Evolutionary conservation across 2,329 filamentous ascomycete genomes (phyloP).

Genomic region (Neoscytalidium dimidiatum): DNA sequence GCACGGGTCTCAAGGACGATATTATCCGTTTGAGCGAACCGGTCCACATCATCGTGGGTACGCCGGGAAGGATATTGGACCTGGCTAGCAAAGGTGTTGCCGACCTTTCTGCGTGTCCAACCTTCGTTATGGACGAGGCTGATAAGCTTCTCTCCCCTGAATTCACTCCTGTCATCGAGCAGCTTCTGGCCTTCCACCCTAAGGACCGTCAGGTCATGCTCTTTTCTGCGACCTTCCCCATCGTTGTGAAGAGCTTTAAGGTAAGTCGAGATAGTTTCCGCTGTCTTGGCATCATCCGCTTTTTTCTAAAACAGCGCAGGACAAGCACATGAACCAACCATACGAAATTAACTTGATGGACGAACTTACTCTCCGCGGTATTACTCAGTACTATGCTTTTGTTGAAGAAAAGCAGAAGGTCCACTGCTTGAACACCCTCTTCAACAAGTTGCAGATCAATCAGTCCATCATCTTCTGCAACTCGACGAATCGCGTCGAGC

Average conservation of each 20-base stretch:
- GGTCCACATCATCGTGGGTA: constrained; percentile 97
- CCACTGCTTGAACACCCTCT: constrained; percentile 97
- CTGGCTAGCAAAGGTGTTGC: constrained; percentile 95
- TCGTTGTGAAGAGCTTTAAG: constrained; percentile 96
- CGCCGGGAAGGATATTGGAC: constrained; percentile 93
- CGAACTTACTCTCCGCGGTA: constrained; percentile 94
- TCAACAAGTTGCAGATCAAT: constrained; percentile 99
- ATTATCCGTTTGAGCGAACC: constrained; percentile 92
- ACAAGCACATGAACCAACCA: constrained; percentile 94
- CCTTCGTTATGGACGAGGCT: constrained; percentile 99
- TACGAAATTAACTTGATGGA: constrained; percentile 99
- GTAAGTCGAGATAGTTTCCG: constrained; percentile 30
- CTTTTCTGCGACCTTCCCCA: constrained; percentile 95
- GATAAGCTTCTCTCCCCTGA: constrained; percentile 96
- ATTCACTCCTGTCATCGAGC: constrained; percentile 96
- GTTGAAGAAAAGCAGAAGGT: constrained; percentile 99
- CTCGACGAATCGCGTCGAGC: constrained; percentile 95
- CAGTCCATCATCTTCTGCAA: constrained; percentile 99
- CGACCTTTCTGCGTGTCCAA: constrained; percentile 92
- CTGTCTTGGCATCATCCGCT: constrained; percentile 15
- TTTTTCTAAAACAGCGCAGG: constrained; percentile 45
- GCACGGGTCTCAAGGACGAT: constrained; percentile 91
- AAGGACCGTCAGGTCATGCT: constrained; percentile 99
- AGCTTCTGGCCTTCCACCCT: constrained; percentile 90
- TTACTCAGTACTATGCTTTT: constrained; percentile 98